These are phyloP conservation scores for Penicillium steckii DNA, from an alignment of 495 filamentous ascomycete species.

Conservation along the genomic window DNA sequence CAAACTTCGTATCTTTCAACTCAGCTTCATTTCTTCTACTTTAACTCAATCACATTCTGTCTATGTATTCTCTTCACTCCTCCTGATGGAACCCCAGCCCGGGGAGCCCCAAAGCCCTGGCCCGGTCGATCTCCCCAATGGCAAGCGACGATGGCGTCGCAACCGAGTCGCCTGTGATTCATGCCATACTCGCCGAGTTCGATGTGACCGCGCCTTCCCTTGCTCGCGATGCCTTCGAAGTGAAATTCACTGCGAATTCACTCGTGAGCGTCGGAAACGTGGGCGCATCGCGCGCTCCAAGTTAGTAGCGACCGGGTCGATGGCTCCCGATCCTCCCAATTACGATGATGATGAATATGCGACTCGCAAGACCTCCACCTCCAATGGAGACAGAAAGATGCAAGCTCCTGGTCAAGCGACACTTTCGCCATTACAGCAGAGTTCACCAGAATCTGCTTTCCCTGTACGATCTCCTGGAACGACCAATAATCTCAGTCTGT, in stretches of 20 bases:
- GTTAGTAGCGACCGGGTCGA: conserved; percentile 9
- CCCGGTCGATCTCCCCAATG: conserved; percentile 30
- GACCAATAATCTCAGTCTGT: conserved; percentile 34
- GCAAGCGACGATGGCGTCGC: conserved; percentile 46
- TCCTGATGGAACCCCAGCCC: conserved; percentile 37
- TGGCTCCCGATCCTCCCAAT: not conserved
- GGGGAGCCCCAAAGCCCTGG: conserved; percentile 27
- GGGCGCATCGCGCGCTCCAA: conserved; percentile 43
- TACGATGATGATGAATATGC: conserved; percentile 1
- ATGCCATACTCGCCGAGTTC: conserved; percentile 46
- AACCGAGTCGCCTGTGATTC: conserved; percentile 49
- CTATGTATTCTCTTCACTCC: conserved; percentile 3
- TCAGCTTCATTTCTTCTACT: not conserved
- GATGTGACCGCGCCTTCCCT: conserved; percentile 49
- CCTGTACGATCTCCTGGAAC: conserved; percentile 29
- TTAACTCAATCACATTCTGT: not conserved
- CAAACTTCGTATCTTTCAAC: not conserved
- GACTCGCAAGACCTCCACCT: conserved; percentile 5
- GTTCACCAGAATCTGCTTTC: conserved; percentile 28
- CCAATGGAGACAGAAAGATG: conserved; percentile 13
- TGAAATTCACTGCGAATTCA: conserved; percentile 45
- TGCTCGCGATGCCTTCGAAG: conserved; percentile 46
- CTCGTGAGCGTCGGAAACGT: conserved; percentile 45
- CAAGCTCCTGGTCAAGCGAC: conserved; percentile 7
- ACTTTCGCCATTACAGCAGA: conserved; percentile 22